Percentiles rank a stretch among this genome's conserved stretches.
phyloP scores from a whole-genome alignment of 2,329 filamentous ascomycete species.

The Epicoccum sorghinum region DNA sequence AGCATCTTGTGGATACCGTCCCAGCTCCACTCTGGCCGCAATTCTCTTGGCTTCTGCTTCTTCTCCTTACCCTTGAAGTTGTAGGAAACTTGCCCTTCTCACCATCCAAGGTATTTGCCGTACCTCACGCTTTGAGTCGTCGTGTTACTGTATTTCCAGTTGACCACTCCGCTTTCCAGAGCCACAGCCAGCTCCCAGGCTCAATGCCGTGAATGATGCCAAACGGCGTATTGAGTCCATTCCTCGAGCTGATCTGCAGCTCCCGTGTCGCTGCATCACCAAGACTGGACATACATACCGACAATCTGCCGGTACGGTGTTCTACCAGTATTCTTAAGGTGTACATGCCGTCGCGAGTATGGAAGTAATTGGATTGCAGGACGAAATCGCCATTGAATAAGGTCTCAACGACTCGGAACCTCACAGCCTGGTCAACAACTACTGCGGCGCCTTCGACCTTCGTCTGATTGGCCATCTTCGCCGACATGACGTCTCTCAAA shows the following conservation, averaged over 20 bases:
- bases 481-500: conserved; percentile 2
- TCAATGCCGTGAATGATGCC: conserved; percentile 18
- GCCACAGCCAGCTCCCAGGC: conserved; percentile 20
- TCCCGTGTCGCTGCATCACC: neutral
- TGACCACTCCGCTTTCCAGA: conserved; percentile 18
- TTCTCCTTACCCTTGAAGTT: too few relatives aligned
- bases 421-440: conserved; percentile 4
- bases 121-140: neutral
- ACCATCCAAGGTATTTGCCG: neutral
- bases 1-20: too few relatives aligned
- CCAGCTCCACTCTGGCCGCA: too few relatives aligned
- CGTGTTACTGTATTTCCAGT: neutral
- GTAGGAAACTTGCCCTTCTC: neutral
- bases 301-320: conserved; percentile 10
- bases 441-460: neutral
- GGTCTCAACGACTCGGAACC: conserved; percentile 7
- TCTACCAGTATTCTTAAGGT: conserved; percentile 10
- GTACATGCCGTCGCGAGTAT: conserved; percentile 12
- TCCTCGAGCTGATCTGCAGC: neutral
- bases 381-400: conserved; percentile 9
- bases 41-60: too few relatives aligned
- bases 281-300: conserved; percentile 6
- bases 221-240: conserved; percentile 16
- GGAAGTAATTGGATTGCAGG: conserved; percentile 16
- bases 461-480: neutral